phyloP scores from a whole-genome alignment of 208 protist genomes.

The Acanthamoeba quina region DNA sequence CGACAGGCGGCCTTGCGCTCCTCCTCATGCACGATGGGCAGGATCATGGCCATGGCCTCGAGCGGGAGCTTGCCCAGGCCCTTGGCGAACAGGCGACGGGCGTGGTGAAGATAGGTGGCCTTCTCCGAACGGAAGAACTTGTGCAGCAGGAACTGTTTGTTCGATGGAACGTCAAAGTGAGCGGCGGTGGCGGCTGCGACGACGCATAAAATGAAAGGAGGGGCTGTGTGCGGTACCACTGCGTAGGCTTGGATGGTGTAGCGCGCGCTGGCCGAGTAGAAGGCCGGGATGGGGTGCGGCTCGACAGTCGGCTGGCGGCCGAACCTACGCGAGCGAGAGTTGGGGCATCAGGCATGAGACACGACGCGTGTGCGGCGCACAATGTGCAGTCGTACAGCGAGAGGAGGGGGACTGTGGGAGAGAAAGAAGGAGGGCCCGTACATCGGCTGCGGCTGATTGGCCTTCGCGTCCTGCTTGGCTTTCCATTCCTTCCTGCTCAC shows the following conservation, averaged over 20 bases:
- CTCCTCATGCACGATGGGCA: background rate
- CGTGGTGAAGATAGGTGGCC: background rate
- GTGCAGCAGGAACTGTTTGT: slow-evolving; percentile 7
- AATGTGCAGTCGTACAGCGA: background rate
- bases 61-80: background rate
- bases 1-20: background rate
- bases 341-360: background rate
- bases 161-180: background rate
- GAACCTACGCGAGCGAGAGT: background rate
- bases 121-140: background rate
- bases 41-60: background rate
- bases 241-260: slow-evolving; percentile 37
- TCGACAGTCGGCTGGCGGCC: background rate
- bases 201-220: background rate
- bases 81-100: background rate
- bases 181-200: background rate
- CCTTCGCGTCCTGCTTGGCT: background rate
- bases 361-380: too few relatives aligned
- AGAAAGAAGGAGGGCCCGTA: background rate
- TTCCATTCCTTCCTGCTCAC: background rate
- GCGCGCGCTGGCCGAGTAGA: background rate
- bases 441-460: background rate
- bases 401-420: background rate
- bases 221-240: background rate
- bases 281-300: slow-evolving; percentile 14